Evolutionary conservation across 2,329 filamentous ascomycete genomes (phyloP), one percentile per base, ranked within the genome.

Genomic region (Penicillium olsonii): DNA sequence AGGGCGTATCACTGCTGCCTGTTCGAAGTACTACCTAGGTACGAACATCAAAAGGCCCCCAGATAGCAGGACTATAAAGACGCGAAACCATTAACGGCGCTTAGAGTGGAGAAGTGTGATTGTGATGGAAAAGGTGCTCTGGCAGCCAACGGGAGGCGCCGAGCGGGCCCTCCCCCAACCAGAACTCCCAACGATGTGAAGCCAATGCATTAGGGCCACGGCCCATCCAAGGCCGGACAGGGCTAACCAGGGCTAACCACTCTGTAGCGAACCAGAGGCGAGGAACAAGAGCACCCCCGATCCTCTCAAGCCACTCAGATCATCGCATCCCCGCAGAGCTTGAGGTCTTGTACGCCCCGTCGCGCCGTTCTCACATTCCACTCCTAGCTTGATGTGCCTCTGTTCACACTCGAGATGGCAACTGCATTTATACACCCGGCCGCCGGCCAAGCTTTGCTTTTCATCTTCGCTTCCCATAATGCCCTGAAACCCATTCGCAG

Each of bases 111-210:
- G 42, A 26, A 8, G 26, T 52, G 54, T 53, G 54, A 54, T 54
- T 60, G 59, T 62, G 59, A 62, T 47, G 45, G 17, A 19, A 49
- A 53, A 51, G 45, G 31, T 47, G 57, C 45, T 46, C 44, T 40
- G 53, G 56, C 55, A 45, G 42, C 52, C 45, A 54, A 61, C 56
- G 58, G 54, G 47, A 55, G 46, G 45, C 48, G 48, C 54, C 54
- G 57, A 50, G 59, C 54, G 56, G 54, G 53, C 52, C 40, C 22
- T 33, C 38, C 26, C n/a, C 59, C 59, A 62, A 62, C 54, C 56
- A 62, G 45, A 43, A 24, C 22, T 7, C 37, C 19, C 15, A 18
- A 37, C 40, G 27, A 55, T 55, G 59, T 61, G 59, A 62, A 62
- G 48, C 22, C 52, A 53, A 51, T 62, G 59, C 58, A 62, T 55